Conservation (phyloP, 331 rosid species). For the Arachis monticola region DNA sequence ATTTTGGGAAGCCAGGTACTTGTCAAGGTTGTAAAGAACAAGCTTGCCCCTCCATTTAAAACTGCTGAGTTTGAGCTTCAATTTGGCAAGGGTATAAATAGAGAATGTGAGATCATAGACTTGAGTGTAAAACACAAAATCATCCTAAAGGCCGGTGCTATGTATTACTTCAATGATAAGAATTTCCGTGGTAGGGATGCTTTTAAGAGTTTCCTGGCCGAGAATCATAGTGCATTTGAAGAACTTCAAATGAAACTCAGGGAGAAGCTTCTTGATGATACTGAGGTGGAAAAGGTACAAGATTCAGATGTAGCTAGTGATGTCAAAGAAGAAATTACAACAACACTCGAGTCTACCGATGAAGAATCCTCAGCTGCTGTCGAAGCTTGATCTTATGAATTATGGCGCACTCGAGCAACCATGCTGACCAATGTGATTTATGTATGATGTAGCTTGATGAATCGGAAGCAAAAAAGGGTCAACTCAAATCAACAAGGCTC, state of each 20-base stretch:
- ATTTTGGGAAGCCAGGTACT: constrained; percentile 72
- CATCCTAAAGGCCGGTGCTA: constrained; percentile 54
- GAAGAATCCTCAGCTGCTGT: constrained; percentile 65
- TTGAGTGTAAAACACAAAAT: constrained; percentile 70
- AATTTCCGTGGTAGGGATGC: constrained; percentile 73
- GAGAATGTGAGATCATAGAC: constrained; percentile 67
- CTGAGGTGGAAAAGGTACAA: constrained; percentile 39
- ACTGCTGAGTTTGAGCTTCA: constrained; percentile 81
- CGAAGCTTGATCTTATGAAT: constrained; percentile 51
- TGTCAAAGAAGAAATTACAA: constrained; percentile 48
- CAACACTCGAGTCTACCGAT: constrained; percentile 64
- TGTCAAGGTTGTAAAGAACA: constrained; percentile 94
- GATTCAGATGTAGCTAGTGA: constrained; percentile 46
- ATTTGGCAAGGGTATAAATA: constrained; percentile 89
- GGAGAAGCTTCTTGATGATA: constrained; percentile 58
- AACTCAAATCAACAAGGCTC: constrained; percentile 28
- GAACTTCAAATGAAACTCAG: constrained; percentile 64
- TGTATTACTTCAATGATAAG: constrained; percentile 52
- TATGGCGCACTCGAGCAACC: constrained; percentile 4
- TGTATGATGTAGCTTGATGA: constrained; percentile 21
- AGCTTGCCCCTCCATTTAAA: constrained; percentile 96
- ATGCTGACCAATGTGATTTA: constrained; percentile 10
- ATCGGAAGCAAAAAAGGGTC: constrained; percentile 28
- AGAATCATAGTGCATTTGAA: constrained; percentile 53
- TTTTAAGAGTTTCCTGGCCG: constrained; percentile 63